These are phyloP conservation scores for Wickerhamiella qilinensis DNA, from an alignment of 805 yeast species.

Conservation along the genomic window DNA sequence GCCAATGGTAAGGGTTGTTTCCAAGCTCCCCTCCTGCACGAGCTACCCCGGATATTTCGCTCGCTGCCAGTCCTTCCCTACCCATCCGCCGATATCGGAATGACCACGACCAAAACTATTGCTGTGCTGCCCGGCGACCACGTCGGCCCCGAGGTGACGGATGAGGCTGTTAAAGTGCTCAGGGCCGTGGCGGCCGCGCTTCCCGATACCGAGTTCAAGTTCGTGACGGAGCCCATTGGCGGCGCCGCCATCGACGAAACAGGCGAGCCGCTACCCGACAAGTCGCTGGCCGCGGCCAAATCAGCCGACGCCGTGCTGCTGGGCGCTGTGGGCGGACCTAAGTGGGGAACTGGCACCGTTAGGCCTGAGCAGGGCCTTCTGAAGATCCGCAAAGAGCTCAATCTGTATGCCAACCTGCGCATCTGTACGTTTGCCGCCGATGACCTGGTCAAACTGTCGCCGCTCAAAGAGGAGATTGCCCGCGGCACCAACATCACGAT, in stretches of 20 bases:
- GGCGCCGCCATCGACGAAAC: constrained; percentile 98
- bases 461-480: constrained; percentile 70
- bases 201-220: constrained; percentile 49
- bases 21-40: no score
- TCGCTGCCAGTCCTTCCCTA: no score
- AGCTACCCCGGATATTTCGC: no score
- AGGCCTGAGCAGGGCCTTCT: constrained; percentile 96
- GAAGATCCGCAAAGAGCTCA: constrained; percentile 85
- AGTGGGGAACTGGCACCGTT: constrained; percentile 95
- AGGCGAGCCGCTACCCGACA: constrained; percentile 82
- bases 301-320: constrained; percentile 84
- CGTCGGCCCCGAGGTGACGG: constrained; percentile 80
- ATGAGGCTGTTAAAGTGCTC: constrained; percentile 84
- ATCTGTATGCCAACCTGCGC: constrained; percentile 87
- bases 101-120: constrained; percentile 38
- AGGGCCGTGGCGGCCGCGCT: constrained; percentile 52
- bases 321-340: constrained; percentile 99
- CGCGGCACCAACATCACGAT: constrained; percentile 84
- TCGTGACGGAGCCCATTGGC: constrained; percentile 77
- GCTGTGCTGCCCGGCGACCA: constrained; percentile 94
- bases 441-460: constrained; percentile 67
- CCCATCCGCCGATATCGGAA: constrained; percentile 1
- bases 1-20: no score
- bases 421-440: constrained; percentile 92
- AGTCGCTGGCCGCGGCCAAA: constrained; percentile 67